Conservation (phyloP, 1,284 basidiomycete species). For the Cystobasidium pallidum region DNA sequence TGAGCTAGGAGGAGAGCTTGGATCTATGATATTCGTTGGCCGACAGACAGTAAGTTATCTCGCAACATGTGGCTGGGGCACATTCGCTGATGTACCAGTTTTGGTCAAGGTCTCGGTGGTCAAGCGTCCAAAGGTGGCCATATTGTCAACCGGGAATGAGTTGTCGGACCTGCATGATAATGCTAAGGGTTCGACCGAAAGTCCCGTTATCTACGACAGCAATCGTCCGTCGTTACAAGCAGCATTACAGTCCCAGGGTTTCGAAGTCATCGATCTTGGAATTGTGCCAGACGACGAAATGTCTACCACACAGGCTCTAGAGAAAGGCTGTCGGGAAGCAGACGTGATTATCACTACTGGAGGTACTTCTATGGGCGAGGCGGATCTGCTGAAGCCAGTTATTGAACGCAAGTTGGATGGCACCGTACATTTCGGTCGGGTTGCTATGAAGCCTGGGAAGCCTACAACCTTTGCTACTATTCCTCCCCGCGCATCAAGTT, state of each 20-base stretch:
- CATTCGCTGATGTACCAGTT: neutral
- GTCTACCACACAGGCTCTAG: slow-evolving; percentile 66
- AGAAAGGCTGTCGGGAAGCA: slow-evolving; percentile 64
- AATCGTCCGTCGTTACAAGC: slow-evolving; percentile 78
- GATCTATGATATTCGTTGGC: slow-evolving; percentile 78
- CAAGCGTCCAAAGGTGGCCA: slow-evolving; percentile 72
- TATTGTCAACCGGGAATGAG: slow-evolving; percentile 85
- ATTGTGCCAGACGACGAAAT: slow-evolving; percentile 72
- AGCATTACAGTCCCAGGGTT: slow-evolving; percentile 71
- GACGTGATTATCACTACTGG: slow-evolving; percentile 82
- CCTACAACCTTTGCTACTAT: slow-evolving; percentile 85
- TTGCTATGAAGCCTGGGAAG: slow-evolving; percentile 64
- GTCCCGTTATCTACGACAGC: slow-evolving; percentile 72
- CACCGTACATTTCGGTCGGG: slow-evolving; percentile 75
- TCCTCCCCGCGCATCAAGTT: slow-evolving; percentile 55
- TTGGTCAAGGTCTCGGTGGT: slow-evolving; percentile 65
- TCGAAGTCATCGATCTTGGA: slow-evolving; percentile 76
- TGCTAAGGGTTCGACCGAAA: neutral
- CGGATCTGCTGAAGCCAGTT: slow-evolving; percentile 81
- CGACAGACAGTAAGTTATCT: slow-evolving; percentile 63
- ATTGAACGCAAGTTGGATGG: slow-evolving; percentile 76
- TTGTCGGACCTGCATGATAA: slow-evolving; percentile 66
- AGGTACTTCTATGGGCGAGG: slow-evolving; percentile 86
- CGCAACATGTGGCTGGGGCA: neutral
- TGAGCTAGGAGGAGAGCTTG: slow-evolving; percentile 78